Base-by-base conservation (phyloP, 2,329 filamentous ascomycete species). In the Stagonosporopsis chrysanthemi region DNA sequence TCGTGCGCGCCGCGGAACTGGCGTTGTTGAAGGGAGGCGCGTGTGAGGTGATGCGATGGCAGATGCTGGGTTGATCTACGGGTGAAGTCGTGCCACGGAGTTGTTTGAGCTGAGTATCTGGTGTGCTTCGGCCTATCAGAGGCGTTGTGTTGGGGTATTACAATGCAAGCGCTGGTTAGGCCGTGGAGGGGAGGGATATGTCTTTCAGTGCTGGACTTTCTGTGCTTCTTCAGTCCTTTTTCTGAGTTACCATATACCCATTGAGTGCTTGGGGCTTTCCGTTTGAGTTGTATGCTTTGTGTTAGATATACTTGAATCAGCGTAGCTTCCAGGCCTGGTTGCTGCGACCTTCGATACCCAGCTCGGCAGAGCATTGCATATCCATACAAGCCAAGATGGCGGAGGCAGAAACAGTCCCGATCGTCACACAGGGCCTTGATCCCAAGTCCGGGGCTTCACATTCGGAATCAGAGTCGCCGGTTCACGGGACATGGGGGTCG, bases 351-450 rank as follows among this genome's bases (percentile, higher is more conserved):
- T 3, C 49, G 5, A 45, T 52, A 46, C 38, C 40, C 38, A 31
- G 41, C 56, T 47, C 42, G 23, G 46, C 17, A 28, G 42, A 52
- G 46, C 50, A 15, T 29, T 12, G n/a, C 15, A 36, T 31, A 12
- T n/a, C 17, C 40, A 40, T 17, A 23, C 3, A 31, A 47, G 42
- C 31, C 43, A 53, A 43, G 11, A 72, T 72, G 66, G 60, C 67
- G 17, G 48, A 48, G 1, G 44, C 54, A 29, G 48, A 57, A 40
- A 33, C 54, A 39, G 57, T 58, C 2, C 69, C 70, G 1, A 70
- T 74, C n/a, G 35, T 71, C 36, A 75, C 71, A 50, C 66, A 68
- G 6, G 73, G 72, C 24, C 61, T 75, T 24, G 73, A 75, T 48
- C 72, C 73, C 4, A 66, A 63, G 12, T 74, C 70, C 15, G 71